Base-by-base conservation (phyloP, 257 asterid genomes). In the Anisodus tanguticus region DNA sequence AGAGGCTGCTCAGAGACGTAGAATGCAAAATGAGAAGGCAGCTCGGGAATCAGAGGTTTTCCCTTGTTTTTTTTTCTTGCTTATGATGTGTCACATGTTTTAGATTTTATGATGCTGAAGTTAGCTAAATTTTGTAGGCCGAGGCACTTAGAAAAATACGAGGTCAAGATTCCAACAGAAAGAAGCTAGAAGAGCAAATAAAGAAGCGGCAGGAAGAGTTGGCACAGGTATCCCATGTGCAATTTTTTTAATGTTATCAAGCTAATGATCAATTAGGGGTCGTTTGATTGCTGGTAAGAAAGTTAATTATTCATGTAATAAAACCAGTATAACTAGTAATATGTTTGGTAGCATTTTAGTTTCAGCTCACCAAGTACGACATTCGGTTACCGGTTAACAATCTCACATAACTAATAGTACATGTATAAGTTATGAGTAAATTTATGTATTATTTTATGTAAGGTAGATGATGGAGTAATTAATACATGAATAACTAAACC, bases 101-200 rank as follows among this genome's bases (percentile, higher is more conserved):
- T 35, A 12, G 80, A 31, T 4, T 69, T 80, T 85, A 41, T 67
- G 41, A 26, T 53, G 55, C 26, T 22, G 53, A 58, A 72, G 31
- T 71, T 43, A 64, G 62, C 60, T 76, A 41, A 82, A 70, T 57
- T 53, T 74, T 74, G 6, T 62, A 90, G 92, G 91, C 90, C 22
- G 92, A 88, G 84, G 98, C 99, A 70, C 92, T 96, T 83, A 92
- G 94, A 86, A 96, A 91, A 89, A 93, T 96, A 82, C 97, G 92
- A 1, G 99, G 99, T 87, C 98, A 94, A 90, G 99, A 93, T 89
- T 93, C 99, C 43, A 91, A 92, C 85, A 90, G 94, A 90, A 96
- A 94, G 91, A 96, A 96, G 94, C 86, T 92, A 85, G 99, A 95
- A 85, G 98, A 96, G 86, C 93, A 89, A 90, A 85, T 88, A 12